A percentile compares a stretch with the other conserved stretches of the same genome.
These are phyloP conservation scores for Ensete ventricosum DNA, from an alignment of 176 grass and related monocot genomes.

Conservation along the genomic window DNA sequence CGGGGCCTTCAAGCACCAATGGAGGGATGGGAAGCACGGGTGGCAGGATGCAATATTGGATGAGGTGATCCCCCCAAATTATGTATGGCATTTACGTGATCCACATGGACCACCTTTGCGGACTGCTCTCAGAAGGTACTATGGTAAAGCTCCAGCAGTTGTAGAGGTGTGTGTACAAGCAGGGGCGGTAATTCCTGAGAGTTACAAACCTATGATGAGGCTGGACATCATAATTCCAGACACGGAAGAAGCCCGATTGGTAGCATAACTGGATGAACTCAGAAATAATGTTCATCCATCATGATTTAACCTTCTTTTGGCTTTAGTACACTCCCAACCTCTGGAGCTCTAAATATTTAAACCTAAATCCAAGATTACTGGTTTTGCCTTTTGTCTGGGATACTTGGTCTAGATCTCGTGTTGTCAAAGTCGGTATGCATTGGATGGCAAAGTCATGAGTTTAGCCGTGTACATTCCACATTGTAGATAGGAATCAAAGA, in stretches of 20 bases:
- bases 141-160: constrained; percentile 71
- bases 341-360: neutral
- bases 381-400: neutral
- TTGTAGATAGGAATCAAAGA: neutral
- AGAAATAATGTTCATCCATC: neutral
- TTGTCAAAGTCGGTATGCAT: too few relatives aligned
- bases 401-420: neutral
- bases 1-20: constrained; percentile 93
- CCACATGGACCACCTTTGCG: constrained; percentile 42
- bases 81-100: constrained; percentile 73
- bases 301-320: neutral
- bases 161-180: constrained; percentile 89
- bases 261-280: constrained; percentile 27
- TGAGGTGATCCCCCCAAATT: constrained; percentile 73
- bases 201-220: constrained; percentile 76
- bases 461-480: neutral
- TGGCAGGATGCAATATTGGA: constrained; percentile 82
- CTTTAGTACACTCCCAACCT: too few relatives aligned
- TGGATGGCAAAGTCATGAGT: neutral
- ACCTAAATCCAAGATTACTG: neutral
- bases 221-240: constrained; percentile 72
- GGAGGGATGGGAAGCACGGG: constrained; percentile 83
- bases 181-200: constrained; percentile 57
- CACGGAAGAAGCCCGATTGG: constrained; percentile 44
- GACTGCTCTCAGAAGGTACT: constrained; percentile 54